Evolutionary conservation across 305 asterid genomes (phyloP), one percentile per base, ranked within the genome.

Genomic region (Rubia occidens): DNA sequence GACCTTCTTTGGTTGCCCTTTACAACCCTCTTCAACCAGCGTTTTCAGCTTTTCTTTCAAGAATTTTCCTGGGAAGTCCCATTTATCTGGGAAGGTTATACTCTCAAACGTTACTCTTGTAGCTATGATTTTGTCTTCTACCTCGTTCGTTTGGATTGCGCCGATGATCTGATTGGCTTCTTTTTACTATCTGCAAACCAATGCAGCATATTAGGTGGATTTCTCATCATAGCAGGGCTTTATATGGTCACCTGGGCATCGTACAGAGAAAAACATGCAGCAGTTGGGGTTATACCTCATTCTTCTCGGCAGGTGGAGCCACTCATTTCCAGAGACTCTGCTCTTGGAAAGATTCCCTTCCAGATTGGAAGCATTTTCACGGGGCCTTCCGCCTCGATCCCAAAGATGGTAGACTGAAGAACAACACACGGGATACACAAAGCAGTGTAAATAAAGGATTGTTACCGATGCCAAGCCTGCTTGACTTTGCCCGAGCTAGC

Each of bases 161-260:
- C 64, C 0, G 32, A 24, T 61, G 4, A 4, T n/a, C 32, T 8
- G 44, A 60, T 0, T 35, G 2, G 3, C 2, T 37, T 17, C 17
- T 17, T 40, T 55, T 20, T 55, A 55, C 60, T 74, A 53, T 40
- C 0, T 39, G 53, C 18, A 42, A 18, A 29, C 70, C 74, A 49
- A 69, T 77, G 75, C 97, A 94, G 97, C 82, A 82, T 94, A 71
- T 35, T 89, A 11, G 97, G 99, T 77, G 99, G 97, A 59, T 60
- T 83, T 72, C 82, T 94, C 47, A 89, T 94, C 40, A 80, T 90
- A 67, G 90, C 81, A 5, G 99, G 99, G 73, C 95, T 94, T 64
- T 94, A 91, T 83, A 58, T 87, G 90, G 96, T 93, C 64, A 93
- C 98, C 11, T 90, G 98, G 98, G 98, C 94, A 66, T 87, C 98